Evolutionary conservation across 1,284 basidiomycete species (phyloP).

Genomic region (Marasmius oreades): DNA sequence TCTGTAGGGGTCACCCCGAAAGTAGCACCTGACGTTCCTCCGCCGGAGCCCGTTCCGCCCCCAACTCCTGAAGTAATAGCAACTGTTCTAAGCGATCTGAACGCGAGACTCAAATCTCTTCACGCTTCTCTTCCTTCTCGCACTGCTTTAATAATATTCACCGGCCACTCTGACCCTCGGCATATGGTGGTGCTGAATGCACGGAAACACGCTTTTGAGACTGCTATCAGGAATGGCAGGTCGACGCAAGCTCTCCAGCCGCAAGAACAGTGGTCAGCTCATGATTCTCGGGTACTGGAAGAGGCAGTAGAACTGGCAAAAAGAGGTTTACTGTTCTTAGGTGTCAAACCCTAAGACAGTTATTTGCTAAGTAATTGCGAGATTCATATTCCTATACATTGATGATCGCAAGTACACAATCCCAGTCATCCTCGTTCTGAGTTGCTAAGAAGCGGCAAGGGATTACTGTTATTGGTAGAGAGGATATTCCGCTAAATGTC

Average conservation of each 20-base stretch:
- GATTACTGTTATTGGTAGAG: slow-evolving; percentile 48
- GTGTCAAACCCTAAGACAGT: slow-evolving; percentile 48
- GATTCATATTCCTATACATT: background rate
- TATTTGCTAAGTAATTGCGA: background rate
- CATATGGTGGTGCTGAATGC: slow-evolving; percentile 68
- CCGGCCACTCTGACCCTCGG: slow-evolving; percentile 84
- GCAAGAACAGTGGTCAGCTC: slow-evolving; percentile 64
- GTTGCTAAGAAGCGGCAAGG: slow-evolving; percentile 52
- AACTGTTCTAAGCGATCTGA: slow-evolving; percentile 43
- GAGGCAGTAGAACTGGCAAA: slow-evolving; percentile 75
- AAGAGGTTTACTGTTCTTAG: slow-evolving; percentile 80
- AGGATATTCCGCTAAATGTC: slow-evolving; percentile 19
- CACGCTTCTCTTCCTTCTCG: slow-evolving; percentile 70
- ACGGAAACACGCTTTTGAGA: slow-evolving; percentile 72
- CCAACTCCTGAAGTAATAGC: slow-evolving; percentile 34
- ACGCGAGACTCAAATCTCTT: slow-evolving; percentile 58
- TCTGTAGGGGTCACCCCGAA: slow-evolving; percentile 59
- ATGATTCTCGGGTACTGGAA: slow-evolving; percentile 76
- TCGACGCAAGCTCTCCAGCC: slow-evolving; percentile 41
- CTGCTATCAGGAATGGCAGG: slow-evolving; percentile 55
- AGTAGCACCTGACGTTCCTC: slow-evolving; percentile 32
- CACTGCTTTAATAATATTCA: slow-evolving; percentile 81
- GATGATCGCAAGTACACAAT: slow-evolving; percentile 51
- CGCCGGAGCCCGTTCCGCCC: slow-evolving; percentile 27
- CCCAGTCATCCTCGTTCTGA: slow-evolving; percentile 45